These are phyloP conservation scores for Citrus australasica DNA, from an alignment of 345 rosid species.

Conservation along the genomic window DNA sequence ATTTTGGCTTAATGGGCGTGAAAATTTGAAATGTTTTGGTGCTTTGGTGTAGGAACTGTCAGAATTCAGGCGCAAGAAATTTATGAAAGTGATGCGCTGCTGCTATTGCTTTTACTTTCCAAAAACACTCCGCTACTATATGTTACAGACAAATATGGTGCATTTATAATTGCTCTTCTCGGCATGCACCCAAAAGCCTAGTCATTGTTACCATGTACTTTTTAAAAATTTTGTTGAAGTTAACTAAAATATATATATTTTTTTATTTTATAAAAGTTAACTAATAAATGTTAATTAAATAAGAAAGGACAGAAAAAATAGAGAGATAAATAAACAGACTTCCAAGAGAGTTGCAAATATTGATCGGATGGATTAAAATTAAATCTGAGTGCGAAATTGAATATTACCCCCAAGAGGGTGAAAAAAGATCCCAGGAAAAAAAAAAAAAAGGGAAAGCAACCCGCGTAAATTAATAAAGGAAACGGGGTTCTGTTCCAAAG, in stretches of 20 bases:
- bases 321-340: background rate
- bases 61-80: constrained; percentile 16
- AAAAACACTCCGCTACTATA: background rate
- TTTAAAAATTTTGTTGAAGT: background rate
- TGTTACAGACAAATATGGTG: background rate
- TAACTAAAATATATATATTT: background rate
- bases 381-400: background rate
- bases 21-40: background rate
- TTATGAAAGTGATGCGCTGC: constrained; percentile 10
- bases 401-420: background rate
- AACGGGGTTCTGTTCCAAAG: background rate
- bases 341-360: background rate
- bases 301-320: too few species aligned
- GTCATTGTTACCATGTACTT: background rate
- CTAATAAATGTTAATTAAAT: background rate
- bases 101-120: background rate
- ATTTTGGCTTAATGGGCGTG: background rate
- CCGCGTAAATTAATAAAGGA: background rate
- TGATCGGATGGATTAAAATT: too few species aligned
- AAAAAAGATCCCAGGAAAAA: background rate
- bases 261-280: too few species aligned
- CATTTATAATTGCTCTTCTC: background rate
- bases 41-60: background rate
- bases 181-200: background rate
- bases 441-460: background rate